Percentiles rank a stretch among this genome's conserved stretches.
These are phyloP conservation scores for Nematocida sp. DNA, from an alignment of 371 early-diverging fungal genomes.

Conservation along the genomic window DNA sequence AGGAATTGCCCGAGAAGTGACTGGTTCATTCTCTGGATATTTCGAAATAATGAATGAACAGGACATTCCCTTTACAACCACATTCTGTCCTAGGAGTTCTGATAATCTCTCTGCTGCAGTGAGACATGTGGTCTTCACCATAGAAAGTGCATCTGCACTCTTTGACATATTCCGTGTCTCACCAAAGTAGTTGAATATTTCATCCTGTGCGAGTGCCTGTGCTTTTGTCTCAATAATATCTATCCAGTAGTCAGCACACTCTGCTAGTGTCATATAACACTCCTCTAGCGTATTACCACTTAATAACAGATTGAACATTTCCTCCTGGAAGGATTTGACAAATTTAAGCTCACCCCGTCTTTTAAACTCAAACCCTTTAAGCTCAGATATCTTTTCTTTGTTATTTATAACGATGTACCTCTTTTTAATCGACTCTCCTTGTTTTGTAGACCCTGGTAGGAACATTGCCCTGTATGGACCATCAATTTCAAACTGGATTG, in stretches of 20 bases:
- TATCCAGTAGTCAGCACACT: constrained; percentile 87
- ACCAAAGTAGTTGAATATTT: constrained; percentile 90
- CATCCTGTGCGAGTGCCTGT: constrained; percentile 77
- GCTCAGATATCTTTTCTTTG: constrained; percentile 87
- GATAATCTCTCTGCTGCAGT: constrained; percentile 88
- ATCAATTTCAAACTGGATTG: constrained; percentile 96
- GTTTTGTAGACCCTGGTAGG: constrained; percentile 89
- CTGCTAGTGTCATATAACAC: constrained; percentile 84
- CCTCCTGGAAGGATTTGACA: constrained; percentile 92
- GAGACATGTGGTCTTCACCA: constrained; percentile 84
- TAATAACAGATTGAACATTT: constrained; percentile 84
- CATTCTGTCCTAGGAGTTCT: constrained; percentile 88
- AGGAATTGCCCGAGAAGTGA: constrained; percentile 91
- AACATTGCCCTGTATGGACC: constrained; percentile 99
- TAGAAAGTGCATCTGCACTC: constrained; percentile 83
- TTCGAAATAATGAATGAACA: constrained; percentile 90
- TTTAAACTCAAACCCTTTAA: constrained; percentile 99
- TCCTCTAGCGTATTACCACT: constrained; percentile 80
- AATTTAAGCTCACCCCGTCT: constrained; percentile 95
- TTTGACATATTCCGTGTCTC: constrained; percentile 96
- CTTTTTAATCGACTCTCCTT: constrained; percentile 92
- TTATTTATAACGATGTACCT: constrained; percentile 94
- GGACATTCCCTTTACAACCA: constrained; percentile 91
- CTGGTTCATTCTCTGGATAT: constrained; percentile 80
- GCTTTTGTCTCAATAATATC: constrained; percentile 83